Base-by-base conservation (phyloP, 352 stramenopile genomes). In the Phytophthora lateralis region DNA sequence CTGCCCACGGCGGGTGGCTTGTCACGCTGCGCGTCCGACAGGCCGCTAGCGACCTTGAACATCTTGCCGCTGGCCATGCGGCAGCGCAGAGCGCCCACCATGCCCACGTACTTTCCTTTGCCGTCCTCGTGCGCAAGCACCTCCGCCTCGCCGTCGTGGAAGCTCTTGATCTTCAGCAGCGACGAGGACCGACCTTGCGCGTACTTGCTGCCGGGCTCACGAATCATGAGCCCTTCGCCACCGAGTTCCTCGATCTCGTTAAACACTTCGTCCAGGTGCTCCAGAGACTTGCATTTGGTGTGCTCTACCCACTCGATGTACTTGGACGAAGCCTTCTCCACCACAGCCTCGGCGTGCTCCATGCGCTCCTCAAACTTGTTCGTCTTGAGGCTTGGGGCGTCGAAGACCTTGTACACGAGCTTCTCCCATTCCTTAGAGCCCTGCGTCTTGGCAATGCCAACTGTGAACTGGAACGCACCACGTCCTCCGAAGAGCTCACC, bases 121-220 rank as follows among this genome's bases (percentile, higher is more conserved):
- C 84, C 82, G 32, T 76, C 73, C 45, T 91, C 80, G 55, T 91
- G 60, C 12, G 79, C 80, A 29, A 91, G 66, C 30, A 93, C 75
- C 17, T 76, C 64, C 4, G 80, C 84, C 42, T 91, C 82, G 21
- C 76, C 82, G 39, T 91, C 81, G 59, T 86, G 73, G 61, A 93
- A 90, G 43, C 63, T 88, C 72, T 93, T 93, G 56, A 89, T 82
- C 64, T 93, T 91, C 46, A 93, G 67, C 38, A 93, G 63, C 15
- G 82, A 85, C 18, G 66, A 77, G 32, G 80, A 89, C 6, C 84
- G 78, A 0, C 66, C 68, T 5, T 66, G 50, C 6, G 48, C 55
- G 68, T 91, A 93, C 27, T 67, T 51, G 56, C 80, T 91, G 0
- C 49, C 57, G 0, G 81, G 80, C 46, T 91, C 63, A 18, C 84